Evolutionary conservation across 2,329 filamentous ascomycete genomes (phyloP), one percentile per base, ranked within the genome.

Genomic region (Epichloe elymi): DNA sequence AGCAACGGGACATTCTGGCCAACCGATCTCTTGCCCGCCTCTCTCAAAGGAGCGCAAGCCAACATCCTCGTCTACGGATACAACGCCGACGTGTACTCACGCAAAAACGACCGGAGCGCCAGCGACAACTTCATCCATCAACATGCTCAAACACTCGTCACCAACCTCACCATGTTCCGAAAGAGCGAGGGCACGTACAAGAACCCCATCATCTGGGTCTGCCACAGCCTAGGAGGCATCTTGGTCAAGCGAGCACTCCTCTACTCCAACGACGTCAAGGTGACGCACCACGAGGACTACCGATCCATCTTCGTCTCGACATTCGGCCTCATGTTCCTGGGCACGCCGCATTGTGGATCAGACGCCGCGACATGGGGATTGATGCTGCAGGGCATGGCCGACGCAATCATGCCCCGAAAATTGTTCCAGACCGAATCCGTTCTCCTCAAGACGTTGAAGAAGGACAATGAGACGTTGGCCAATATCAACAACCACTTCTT

Each of bases 151-250:
- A 84, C 78, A 11, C 70, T 88, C 35, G 74, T 85, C 6, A 75
- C 75, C 5, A 78, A 72, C 44, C 69, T 88, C 15, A 78, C 80
- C 2, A 70, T 80, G 35, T 83, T 83, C 61, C 75, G 85, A 56
- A 78, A 75, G 59, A 73, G 73, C 56, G 73, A 77, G 55, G 70
- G 75, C 49, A 78, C 77, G 5, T 67, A 70, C 36, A 71, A 74
- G 23, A 79, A 82, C 43, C 83, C 85, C 5, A 86, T 90, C 57
- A 82, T 90, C 54, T 90, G 85, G 72, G 78, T 89, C 37, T 83
- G 78, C 48, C 85, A 89, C 64, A 86, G 83, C 49, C 70, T 89
- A 2, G 86, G 85, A 4, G 86, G 85, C 6, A 78, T 88, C 53
- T 69, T 89, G 2, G 75, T 85, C 48, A 89, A 89, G 64, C 73